Evolutionary conservation across 2,329 filamentous ascomycete genomes (phyloP).

Genomic region (Rugonectria rugulosa): DNA sequence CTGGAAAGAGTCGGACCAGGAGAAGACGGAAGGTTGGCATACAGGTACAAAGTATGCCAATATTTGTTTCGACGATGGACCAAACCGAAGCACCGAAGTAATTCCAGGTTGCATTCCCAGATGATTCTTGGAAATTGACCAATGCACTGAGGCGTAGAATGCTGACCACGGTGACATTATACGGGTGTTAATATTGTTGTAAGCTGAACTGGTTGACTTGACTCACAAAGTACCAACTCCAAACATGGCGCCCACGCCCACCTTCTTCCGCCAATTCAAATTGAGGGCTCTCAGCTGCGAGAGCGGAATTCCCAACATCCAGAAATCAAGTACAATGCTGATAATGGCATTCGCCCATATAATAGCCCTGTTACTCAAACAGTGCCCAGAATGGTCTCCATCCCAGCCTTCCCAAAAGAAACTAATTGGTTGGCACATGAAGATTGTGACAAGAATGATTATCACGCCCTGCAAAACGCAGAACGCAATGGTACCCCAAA

Average conservation of each 20-base stretch:
- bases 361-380: slow-evolving; percentile 57
- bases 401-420: slow-evolving; percentile 64
- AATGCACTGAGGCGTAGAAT: slow-evolving; percentile 46
- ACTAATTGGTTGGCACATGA: slow-evolving; percentile 54
- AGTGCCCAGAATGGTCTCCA: slow-evolving; percentile 53
- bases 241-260: slow-evolving; percentile 59
- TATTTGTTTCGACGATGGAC: slow-evolving; percentile 49
- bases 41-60: slow-evolving; percentile 50
- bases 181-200: neutral
- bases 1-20: neutral
- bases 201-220: too few relatives aligned
- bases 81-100: slow-evolving; percentile 37
- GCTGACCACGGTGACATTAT: slow-evolving; percentile 48
- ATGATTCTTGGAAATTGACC: slow-evolving; percentile 42
- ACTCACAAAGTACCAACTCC: slow-evolving; percentile 55
- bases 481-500: neutral
- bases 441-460: neutral
- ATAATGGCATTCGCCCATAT: slow-evolving; percentile 60
- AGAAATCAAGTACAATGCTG: slow-evolving; percentile 60
- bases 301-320: slow-evolving; percentile 60
- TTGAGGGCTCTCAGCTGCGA: slow-evolving; percentile 52
- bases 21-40: slow-evolving; percentile 38
- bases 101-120: slow-evolving; percentile 40
- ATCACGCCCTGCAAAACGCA: slow-evolving; percentile 27
- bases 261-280: slow-evolving; percentile 57